These are phyloP conservation scores for Echinochloa phyllopogon DNA, from an alignment of 176 grass and related monocot genomes.

Conservation along the genomic window DNA sequence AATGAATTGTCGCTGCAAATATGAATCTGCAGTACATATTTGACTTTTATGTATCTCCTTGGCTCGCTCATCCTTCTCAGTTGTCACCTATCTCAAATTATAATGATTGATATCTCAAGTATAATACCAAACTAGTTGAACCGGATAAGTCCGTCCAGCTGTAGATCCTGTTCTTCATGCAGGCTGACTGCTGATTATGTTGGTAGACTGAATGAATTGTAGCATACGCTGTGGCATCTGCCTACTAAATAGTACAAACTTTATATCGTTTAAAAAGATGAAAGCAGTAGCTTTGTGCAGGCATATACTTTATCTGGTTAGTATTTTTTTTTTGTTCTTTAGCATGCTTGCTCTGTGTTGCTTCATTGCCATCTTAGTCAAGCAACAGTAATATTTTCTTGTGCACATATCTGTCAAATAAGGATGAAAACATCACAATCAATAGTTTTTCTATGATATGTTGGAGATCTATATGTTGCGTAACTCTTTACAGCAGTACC, in stretches of 20 bases:
- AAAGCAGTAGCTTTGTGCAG: background rate
- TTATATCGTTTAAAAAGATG: conserved; percentile 22
- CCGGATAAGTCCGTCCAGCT: conserved; percentile 3
- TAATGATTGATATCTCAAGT: conserved; percentile 1
- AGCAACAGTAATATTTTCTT: conserved; percentile 4
- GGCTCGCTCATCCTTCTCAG: background rate
- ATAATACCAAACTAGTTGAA: conserved; percentile 11
- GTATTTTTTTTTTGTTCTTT: background rate
- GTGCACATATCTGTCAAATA: conserved; percentile 18
- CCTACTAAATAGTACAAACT: background rate
- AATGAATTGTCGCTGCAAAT: background rate
- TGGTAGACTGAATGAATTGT: background rate
- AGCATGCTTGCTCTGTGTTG: background rate
- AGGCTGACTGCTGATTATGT: background rate
- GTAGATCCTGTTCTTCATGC: background rate
- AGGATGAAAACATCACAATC: conserved; percentile 19
- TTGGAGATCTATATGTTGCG: background rate
- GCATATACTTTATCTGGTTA: background rate
- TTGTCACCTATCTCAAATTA: background rate
- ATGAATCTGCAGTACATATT: background rate
- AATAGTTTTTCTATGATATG: conserved; percentile 2
- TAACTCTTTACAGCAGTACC: conserved; percentile 5
- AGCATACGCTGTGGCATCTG: conserved; percentile 28
- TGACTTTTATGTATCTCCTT: conserved; percentile 3
- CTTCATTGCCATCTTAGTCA: conserved; percentile 8